A percentile compares a stretch with the other conserved stretches of the same genome.
These are phyloP conservation scores for Fusarium sp. DNA, from an alignment of 2,329 filamentous ascomycete species.

Conservation along the genomic window DNA sequence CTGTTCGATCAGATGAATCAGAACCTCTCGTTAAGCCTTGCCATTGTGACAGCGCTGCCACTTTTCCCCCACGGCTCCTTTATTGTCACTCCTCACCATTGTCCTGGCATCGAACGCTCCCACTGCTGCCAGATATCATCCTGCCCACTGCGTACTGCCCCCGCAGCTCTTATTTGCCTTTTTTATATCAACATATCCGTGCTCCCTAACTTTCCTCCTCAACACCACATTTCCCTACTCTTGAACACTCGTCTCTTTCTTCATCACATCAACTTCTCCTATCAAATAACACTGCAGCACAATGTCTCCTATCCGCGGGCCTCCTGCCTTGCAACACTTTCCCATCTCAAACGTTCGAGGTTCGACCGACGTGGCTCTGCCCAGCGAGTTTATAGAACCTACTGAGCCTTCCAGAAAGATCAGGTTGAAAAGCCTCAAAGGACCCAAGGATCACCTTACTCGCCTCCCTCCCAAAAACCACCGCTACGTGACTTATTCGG, in stretches of 20 bases:
- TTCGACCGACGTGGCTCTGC: slow-evolving; percentile 8
- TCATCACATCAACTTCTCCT: background rate
- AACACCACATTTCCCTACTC: slow-evolving; percentile 7
- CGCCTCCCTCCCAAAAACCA: slow-evolving; percentile 18
- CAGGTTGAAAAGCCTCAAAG: slow-evolving; percentile 23
- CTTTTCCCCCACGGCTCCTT: slow-evolving; percentile 6
- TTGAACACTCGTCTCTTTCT: background rate
- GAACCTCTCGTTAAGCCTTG: background rate
- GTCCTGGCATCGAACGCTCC: slow-evolving; percentile 16
- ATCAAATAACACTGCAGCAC: slow-evolving; percentile 1
- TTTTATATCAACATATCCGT: slow-evolving; percentile 7
- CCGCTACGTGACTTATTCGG: slow-evolving; percentile 30
- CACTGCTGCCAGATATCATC: slow-evolving; percentile 13
- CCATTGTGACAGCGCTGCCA: slow-evolving; percentile 15
- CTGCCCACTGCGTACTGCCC: slow-evolving; percentile 15
- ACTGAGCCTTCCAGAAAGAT: slow-evolving; percentile 10
- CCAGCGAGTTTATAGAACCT: background rate
- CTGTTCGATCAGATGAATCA: background rate
- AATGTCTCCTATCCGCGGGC: slow-evolving; percentile 17
- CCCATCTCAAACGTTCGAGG: slow-evolving; percentile 22
- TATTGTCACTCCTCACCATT: slow-evolving; percentile 23
- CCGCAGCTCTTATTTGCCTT: slow-evolving; percentile 18
- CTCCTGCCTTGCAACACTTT: slow-evolving; percentile 14
- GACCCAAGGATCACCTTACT: slow-evolving; percentile 29
- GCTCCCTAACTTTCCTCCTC: slow-evolving; percentile 1